Percentiles rank a stretch among this genome's conserved stretches.
Conservation (phyloP, 768 basidiomycete genomes). For the Megacollybia marginata region DNA sequence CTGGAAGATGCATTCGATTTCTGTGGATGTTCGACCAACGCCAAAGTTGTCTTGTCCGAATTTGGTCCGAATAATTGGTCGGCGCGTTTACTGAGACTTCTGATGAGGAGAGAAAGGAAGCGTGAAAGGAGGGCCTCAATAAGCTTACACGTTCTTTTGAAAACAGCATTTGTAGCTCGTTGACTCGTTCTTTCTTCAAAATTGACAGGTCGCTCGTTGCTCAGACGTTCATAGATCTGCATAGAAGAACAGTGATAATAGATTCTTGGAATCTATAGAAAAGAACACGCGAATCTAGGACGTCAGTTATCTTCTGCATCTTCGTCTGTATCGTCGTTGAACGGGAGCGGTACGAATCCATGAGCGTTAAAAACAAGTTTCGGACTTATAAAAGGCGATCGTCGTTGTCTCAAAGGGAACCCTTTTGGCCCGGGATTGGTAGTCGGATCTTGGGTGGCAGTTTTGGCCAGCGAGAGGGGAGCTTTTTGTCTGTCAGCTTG, state of each 20-base stretch:
- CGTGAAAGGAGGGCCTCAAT: too few species aligned
- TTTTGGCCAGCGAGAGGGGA: background rate
- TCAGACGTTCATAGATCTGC: background rate
- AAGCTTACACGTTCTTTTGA: too few species aligned
- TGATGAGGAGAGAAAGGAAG: background rate
- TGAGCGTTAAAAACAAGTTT: background rate
- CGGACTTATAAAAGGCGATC: constrained; percentile 15
- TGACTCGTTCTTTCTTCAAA: background rate
- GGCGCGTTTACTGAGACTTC: background rate
- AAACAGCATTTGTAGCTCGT: too few species aligned
- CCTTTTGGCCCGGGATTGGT: constrained; percentile 2
- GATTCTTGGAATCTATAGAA: background rate
- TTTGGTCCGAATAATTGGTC: background rate
- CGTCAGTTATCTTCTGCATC: constrained; percentile 22
- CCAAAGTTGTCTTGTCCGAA: too few species aligned
- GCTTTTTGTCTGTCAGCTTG: background rate
- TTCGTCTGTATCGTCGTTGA: constrained; percentile 34
- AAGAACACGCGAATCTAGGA: background rate
- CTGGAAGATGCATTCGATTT: too few species aligned
- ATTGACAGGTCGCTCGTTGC: background rate
- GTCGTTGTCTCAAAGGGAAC: constrained; percentile 6
- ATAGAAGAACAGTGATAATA: background rate
- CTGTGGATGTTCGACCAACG: too few species aligned
- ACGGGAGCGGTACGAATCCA: constrained; percentile 34
- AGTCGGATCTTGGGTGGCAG: too few species aligned